Evolutionary conservation across 139 green algal genomes (phyloP), one percentile per base, ranked within the genome.

Genomic region (Picocystis salinarum): DNA sequence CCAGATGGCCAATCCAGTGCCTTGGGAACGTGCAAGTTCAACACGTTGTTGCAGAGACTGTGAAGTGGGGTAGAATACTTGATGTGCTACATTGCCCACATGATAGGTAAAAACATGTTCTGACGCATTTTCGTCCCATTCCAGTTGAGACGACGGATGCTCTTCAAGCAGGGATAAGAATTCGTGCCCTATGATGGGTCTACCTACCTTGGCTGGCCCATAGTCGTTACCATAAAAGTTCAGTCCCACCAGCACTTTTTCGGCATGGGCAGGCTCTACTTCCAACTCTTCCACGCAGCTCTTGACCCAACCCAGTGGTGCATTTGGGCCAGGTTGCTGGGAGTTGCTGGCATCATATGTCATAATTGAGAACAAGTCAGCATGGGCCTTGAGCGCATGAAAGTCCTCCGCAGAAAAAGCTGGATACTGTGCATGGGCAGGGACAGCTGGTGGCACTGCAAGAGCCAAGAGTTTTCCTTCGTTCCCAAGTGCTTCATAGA

Each of bases 161-260:
- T 61, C 26, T 29, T 25, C 12, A 28, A 71, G 48, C 9, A 61
- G 17, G 12, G 23, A 6, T 20, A 64, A 15, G n/a, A 70, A 59
- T 3, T 25, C 17, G 0, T 28, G 3, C 0, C 24, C 45, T 22
- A 51, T 18, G 6, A 62, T 33, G n/a, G n/a, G n/a, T n/a, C n/a
- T n/a, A n/a, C n/a, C n/a, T 42, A n/a, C 45, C 47, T 4, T 34
- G 28, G 25, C 6, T 28, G n/a, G 15, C 11, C 7, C 3, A 23
- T 48, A 71, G n/a, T 71, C 48, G 15, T 44, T 47, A 23, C 68
- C 69, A 40, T 72, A 79, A 23, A 73, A 76, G 24, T 70, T 70
- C 12, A 67, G 5, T 0, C 71, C 71, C 28, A 72, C 20, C 36
- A 70, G 45, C 22, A 66, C 40, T 28, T 64, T 46, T 28, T 28